Percentiles rank a stretch among this genome's conserved stretches.
These are phyloP conservation scores for Boletus subparvulus DNA, from an alignment of 768 basidiomycete species.

Conservation along the genomic window DNA sequence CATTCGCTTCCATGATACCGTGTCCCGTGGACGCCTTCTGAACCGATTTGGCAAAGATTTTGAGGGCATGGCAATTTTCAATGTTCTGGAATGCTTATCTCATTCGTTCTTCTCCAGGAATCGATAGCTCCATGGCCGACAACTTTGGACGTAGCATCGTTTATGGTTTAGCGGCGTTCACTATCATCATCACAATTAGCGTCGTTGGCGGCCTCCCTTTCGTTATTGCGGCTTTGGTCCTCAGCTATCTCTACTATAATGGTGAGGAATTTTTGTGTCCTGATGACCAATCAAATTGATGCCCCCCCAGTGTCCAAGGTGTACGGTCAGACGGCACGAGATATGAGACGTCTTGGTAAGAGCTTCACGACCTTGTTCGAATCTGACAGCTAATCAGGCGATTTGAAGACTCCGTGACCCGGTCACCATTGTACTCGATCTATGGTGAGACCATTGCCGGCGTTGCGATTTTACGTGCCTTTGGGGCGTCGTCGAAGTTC, in stretches of 20 bases:
- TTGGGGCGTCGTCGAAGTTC: slow-evolving; percentile 86
- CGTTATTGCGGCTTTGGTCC: slow-evolving; percentile 52
- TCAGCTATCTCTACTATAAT: slow-evolving; percentile 69
- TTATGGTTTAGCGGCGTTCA: slow-evolving; percentile 65
- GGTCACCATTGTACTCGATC: slow-evolving; percentile 48
- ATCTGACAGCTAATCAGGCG: neutral
- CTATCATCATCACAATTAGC: slow-evolving; percentile 73
- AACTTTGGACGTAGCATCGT: slow-evolving; percentile 80
- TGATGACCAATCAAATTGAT: slow-evolving; percentile 6
- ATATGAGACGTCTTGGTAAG: slow-evolving; percentile 76
- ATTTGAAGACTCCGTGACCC: slow-evolving; percentile 44
- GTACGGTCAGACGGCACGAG: slow-evolving; percentile 84
- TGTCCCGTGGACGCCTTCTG: slow-evolving; percentile 78
- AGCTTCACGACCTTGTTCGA: neutral
- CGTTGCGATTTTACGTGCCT: slow-evolving; percentile 66
- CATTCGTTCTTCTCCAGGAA: slow-evolving; percentile 44
- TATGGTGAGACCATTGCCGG: slow-evolving; percentile 53
- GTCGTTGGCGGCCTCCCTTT: slow-evolving; percentile 79
- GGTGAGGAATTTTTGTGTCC: slow-evolving; percentile 40
- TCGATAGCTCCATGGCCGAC: slow-evolving; percentile 81
- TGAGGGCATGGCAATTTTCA: slow-evolving; percentile 46
- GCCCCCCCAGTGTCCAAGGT: slow-evolving; percentile 38
- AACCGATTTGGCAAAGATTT: slow-evolving; percentile 92
- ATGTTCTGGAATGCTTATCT: neutral
- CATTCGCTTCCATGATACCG: slow-evolving; percentile 91